Evolutionary conservation across 371 early-diverging fungal genomes (phyloP).

Genomic region (Vairimorpha necatrix): DNA sequence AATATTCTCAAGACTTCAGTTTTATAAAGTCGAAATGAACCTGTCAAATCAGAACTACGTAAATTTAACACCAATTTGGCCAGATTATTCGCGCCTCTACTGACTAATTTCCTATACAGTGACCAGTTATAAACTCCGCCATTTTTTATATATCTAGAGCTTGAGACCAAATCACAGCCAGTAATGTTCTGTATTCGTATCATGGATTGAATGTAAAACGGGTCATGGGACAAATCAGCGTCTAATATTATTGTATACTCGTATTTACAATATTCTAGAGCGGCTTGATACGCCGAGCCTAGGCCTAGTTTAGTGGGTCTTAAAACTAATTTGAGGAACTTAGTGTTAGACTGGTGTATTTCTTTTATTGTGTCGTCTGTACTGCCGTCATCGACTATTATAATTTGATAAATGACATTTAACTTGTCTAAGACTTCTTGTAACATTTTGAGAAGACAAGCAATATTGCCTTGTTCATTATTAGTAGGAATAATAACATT

Average conservation of each 20-base stretch:
- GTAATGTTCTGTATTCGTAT: conserved; percentile 69
- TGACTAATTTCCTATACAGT: conserved; percentile 83
- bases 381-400: conserved; percentile 91
- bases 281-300: conserved; percentile 90
- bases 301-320: conserved; percentile 90
- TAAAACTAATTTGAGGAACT: conserved; percentile 71
- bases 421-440: conserved; percentile 74
- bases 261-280: conserved; percentile 81
- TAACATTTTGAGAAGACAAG: conserved; percentile 81
- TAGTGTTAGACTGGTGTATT: conserved; percentile 72
- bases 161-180: conserved; percentile 84
- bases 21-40: conserved; percentile 89
- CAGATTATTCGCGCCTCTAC: conserved; percentile 89
- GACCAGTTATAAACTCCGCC: conserved; percentile 98
- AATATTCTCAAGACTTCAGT: conserved; percentile 76
- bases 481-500: conserved; percentile 78
- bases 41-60: conserved; percentile 81
- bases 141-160: conserved; percentile 71
- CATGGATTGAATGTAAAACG: conserved; percentile 81
- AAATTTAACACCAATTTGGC: conserved; percentile 82
- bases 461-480: conserved; percentile 91
- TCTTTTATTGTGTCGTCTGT: conserved; percentile 93
- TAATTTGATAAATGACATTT: conserved; percentile 80
- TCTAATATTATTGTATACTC: conserved; percentile 93
- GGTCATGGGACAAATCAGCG: conserved; percentile 97